A percentile compares a stretch with the other conserved stretches of the same genome.
phyloP scores from a whole-genome alignment of 306 rosid genomes.

The Casuarina cunninghamiana region DNA sequence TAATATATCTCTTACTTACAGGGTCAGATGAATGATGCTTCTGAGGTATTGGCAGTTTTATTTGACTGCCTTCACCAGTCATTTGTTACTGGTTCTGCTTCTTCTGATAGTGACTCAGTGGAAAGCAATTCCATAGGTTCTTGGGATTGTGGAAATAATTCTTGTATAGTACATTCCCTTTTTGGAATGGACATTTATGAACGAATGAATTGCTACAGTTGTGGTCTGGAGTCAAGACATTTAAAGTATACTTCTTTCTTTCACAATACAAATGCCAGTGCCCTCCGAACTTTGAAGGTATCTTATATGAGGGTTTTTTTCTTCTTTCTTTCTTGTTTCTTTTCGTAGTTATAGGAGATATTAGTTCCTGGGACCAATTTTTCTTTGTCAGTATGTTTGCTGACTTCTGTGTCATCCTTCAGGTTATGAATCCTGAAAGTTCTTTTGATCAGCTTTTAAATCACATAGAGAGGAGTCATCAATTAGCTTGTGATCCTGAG shows the following conservation, averaged over 20 bases:
- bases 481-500: constrained; percentile 82
- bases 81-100: constrained; percentile 54
- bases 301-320: constrained; percentile 13
- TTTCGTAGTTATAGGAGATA: constrained; percentile 2
- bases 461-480: constrained; percentile 88
- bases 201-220: constrained; percentile 81
- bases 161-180: constrained; percentile 87
- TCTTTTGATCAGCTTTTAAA: constrained; percentile 80
- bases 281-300: constrained; percentile 93
- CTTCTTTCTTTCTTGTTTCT: constrained; percentile 10
- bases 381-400: constrained; percentile 27
- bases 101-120: constrained; percentile 37
- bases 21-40: constrained; percentile 99
- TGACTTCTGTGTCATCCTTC: constrained; percentile 32
- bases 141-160: constrained; percentile 77
- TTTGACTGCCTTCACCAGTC: constrained; percentile 92
- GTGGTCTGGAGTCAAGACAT: constrained; percentile 82
- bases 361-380: constrained; percentile 11
- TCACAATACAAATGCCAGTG: constrained; percentile 92
- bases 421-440: constrained; percentile 68
- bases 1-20: constrained; percentile 44
- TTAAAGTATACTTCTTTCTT: constrained; percentile 92
- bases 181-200: constrained; percentile 92
- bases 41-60: constrained; percentile 87
- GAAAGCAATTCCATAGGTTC: constrained; percentile 38